A percentile compares a stretch with the other conserved stretches of the same genome.
These are phyloP conservation scores for Silene vulgaris DNA, from an alignment of 179 eudicot species.

Conservation along the genomic window DNA sequence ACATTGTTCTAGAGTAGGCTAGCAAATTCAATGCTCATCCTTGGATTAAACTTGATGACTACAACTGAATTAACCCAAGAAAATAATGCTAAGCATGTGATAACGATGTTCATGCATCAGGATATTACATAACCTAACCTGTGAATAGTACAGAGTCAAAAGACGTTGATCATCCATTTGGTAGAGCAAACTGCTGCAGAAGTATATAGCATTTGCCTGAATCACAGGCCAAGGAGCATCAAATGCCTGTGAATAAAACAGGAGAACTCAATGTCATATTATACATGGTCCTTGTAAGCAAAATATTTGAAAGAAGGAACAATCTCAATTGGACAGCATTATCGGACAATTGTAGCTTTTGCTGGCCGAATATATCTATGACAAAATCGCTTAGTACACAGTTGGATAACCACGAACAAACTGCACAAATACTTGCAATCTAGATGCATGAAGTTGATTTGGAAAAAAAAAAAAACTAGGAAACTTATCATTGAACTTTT, in stretches of 20 bases:
- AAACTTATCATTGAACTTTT: too few species aligned
- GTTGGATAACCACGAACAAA: too few species aligned
- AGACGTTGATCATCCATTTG: slow-evolving; percentile 74
- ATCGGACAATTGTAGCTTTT: background rate
- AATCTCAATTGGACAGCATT: background rate
- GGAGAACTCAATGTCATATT: slow-evolving; percentile 15
- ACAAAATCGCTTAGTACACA: too few species aligned
- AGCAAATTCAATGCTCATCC: background rate
- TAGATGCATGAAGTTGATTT: too few species aligned
- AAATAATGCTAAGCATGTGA: background rate
- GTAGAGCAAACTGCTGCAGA: slow-evolving; percentile 77
- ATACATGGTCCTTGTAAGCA: slow-evolving; percentile 3
- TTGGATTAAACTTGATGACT: background rate
- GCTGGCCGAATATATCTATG: background rate
- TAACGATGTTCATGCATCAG: background rate
- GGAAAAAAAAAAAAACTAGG: too few species aligned
- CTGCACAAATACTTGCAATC: too few species aligned
- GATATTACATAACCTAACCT: slow-evolving; percentile 64
- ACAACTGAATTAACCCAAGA: background rate
- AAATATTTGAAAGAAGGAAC: background rate
- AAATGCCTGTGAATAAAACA: slow-evolving; percentile 61
- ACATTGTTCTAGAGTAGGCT: background rate
- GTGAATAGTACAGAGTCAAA: slow-evolving; percentile 55
- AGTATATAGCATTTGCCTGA: slow-evolving; percentile 88
- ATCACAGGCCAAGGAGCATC: slow-evolving; percentile 99